phyloP scores from a whole-genome alignment of 805 yeast species.

The Tetrapisispora nanseiensis region DNA sequence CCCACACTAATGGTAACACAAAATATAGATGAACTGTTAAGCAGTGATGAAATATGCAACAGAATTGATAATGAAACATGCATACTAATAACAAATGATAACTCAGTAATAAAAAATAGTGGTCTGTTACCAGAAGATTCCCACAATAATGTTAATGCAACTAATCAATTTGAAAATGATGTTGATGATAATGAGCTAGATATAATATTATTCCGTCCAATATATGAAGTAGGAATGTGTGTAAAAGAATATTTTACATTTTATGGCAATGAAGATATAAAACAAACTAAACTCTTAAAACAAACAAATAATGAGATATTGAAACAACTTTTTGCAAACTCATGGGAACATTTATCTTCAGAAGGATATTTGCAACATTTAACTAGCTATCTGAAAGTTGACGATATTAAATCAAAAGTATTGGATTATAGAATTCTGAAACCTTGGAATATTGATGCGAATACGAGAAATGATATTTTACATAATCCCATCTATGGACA shows the following conservation, averaged over 20 bases:
- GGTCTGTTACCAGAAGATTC: too few relatives aligned
- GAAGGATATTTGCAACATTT: constrained; percentile 12
- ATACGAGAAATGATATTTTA: background rate
- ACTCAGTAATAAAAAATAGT: background rate
- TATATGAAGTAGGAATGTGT: constrained; percentile 25
- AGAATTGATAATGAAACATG: constrained; percentile 31
- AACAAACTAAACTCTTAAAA: constrained; percentile 8
- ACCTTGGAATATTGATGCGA: constrained; percentile 20
- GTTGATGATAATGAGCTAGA: constrained; percentile 7
- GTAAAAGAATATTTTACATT: constrained; percentile 26
- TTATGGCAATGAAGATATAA: constrained; percentile 17
- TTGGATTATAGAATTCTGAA: constrained; percentile 15
- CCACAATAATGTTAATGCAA: too few relatives aligned
- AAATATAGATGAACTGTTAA: constrained; percentile 25
- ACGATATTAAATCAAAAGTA: constrained; percentile 10
- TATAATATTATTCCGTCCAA: constrained; percentile 22
- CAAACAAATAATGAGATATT: constrained; percentile 19
- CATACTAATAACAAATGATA: constrained; percentile 22
- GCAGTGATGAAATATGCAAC: constrained; percentile 15
- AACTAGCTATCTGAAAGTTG: background rate
- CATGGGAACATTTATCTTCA: constrained; percentile 24
- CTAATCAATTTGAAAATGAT: background rate
- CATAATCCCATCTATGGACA: constrained; percentile 4
- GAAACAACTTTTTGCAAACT: constrained; percentile 22
- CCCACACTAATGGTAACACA: constrained; percentile 23